These are phyloP conservation scores for Pseudogymnoascus sp. DNA, from an alignment of 2,329 filamentous ascomycete species.

Conservation along the genomic window DNA sequence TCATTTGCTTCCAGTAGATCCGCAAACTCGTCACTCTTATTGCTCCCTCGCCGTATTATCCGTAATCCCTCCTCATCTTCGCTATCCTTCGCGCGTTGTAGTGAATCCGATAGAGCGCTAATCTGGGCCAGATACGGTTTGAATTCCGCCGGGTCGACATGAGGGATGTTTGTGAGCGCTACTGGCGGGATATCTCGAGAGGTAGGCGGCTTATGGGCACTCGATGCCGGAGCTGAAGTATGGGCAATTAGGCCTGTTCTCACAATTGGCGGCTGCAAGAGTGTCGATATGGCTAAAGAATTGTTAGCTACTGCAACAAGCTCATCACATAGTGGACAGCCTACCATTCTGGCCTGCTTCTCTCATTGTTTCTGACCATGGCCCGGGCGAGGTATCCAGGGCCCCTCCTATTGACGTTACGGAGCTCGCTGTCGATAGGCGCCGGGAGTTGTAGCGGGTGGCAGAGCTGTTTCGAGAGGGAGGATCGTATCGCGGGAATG, in stretches of 20 bases:
- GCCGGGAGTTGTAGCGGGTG: conserved; percentile 44
- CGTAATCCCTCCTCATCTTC: conserved; percentile 51
- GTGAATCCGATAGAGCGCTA: conserved; percentile 78
- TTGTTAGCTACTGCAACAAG: conserved; percentile 14
- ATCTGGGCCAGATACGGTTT: conserved; percentile 78
- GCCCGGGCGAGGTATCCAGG: conserved; percentile 59
- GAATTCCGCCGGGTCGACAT: conserved; percentile 73
- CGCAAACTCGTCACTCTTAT: conserved; percentile 31
- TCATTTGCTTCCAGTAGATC: conserved; percentile 30
- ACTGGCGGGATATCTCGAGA: conserved; percentile 89
- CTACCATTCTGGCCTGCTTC: conserved; percentile 81
- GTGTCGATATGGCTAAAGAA: conserved; percentile 70
- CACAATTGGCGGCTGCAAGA: conserved; percentile 85
- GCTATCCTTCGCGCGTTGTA: conserved; percentile 73
- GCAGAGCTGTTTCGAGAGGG: conserved; percentile 34
- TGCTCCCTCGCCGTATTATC: conserved; percentile 24
- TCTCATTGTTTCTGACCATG: conserved; percentile 48
- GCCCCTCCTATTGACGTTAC: conserved; percentile 79
- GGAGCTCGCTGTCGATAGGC: conserved; percentile 81
- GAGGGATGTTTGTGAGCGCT: conserved; percentile 77
- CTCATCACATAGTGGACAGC: conserved; percentile 17
- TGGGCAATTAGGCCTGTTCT: conserved; percentile 80
- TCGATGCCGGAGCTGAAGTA: conserved; percentile 59
- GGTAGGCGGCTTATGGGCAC: conserved; percentile 73
- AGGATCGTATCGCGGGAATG: conserved; percentile 51